Conservation (phyloP, 2,329 filamentous ascomycete species). For the Teratosphaeria epicoccoides region DNA sequence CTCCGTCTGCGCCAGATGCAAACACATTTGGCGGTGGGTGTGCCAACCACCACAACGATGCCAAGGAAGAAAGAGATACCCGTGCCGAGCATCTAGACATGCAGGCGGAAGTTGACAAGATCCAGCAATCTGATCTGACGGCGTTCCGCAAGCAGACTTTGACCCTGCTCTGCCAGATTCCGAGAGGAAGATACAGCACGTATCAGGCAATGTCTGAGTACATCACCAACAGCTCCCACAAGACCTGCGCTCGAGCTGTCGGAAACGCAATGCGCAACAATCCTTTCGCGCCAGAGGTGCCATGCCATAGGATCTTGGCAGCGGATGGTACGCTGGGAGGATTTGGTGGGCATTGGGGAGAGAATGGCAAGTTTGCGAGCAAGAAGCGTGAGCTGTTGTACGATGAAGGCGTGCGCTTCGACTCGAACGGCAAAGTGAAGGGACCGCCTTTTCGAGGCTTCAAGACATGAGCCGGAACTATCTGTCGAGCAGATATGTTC, state of each 20-base stretch:
- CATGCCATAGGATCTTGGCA: constrained; percentile 31
- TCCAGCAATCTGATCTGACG: constrained; percentile 38
- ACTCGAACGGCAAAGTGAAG: constrained; percentile 32
- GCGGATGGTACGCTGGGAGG: constrained; percentile 35
- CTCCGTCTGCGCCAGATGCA: constrained; percentile 9
- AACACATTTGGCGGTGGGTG: neutral
- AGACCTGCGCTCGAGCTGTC: constrained; percentile 30
- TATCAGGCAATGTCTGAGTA: constrained; percentile 27
- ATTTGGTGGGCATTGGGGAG: constrained; percentile 41
- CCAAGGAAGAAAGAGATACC: neutral
- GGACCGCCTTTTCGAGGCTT: constrained; percentile 27
- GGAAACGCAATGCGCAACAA: constrained; percentile 33
- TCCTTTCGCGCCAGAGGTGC: constrained; percentile 33
- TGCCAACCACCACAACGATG: neutral
- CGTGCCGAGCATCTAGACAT: constrained; percentile 7
- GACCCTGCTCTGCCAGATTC: constrained; percentile 25
- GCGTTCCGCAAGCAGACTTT: constrained; percentile 35
- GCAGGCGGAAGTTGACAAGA: constrained; percentile 27
- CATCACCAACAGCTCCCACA: constrained; percentile 23
- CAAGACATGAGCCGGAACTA: neutral
- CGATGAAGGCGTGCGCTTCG: constrained; percentile 36
- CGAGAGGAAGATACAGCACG: constrained; percentile 26
- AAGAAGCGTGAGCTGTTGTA: constrained; percentile 33
- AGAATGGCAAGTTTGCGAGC: constrained; percentile 32
- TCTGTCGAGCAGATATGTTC: neutral